phyloP scores from a whole-genome alignment of 1,284 basidiomycete species.

The Phlebopus sp. region DNA sequence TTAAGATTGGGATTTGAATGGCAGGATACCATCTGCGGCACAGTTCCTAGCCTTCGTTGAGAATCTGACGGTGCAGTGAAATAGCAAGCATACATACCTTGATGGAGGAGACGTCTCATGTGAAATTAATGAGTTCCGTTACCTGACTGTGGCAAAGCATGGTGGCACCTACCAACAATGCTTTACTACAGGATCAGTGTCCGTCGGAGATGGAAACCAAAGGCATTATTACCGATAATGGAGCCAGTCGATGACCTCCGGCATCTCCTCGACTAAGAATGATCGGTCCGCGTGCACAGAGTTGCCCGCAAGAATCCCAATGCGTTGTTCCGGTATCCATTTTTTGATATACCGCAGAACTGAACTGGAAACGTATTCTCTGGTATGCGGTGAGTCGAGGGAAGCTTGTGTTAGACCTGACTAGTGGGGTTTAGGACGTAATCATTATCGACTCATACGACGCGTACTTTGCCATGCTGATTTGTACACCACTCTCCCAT shows the following conservation, averaged over 20 bases:
- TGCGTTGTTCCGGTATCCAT: conserved; percentile 63
- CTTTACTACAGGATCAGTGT: conserved; percentile 32
- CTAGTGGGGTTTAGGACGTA: conserved; percentile 35
- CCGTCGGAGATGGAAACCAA: conserved; percentile 6
- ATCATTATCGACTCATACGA: neutral
- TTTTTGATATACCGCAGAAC: conserved; percentile 70
- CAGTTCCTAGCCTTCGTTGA: conserved; percentile 52
- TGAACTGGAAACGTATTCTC: conserved; percentile 50
- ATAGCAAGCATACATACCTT: conserved; percentile 49
- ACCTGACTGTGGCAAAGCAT: neutral
- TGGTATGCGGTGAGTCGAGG: conserved; percentile 56
- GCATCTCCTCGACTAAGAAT: conserved; percentile 77
- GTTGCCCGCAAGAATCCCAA: conserved; percentile 75
- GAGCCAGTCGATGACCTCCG: conserved; percentile 68
- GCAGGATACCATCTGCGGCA: conserved; percentile 69
- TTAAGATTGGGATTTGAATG: conserved; percentile 14
- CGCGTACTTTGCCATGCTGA: conserved; percentile 61
- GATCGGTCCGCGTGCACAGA: conserved; percentile 76
- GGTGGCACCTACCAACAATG: conserved; percentile 52
- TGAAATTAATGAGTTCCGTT: neutral
- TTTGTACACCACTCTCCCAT: conserved; percentile 78
- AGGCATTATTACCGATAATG: conserved; percentile 63
- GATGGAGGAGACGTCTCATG: conserved; percentile 72
- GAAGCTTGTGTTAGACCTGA: conserved; percentile 73
- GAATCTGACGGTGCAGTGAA: neutral